Evolutionary conservation across 2,329 filamentous ascomycete species (phyloP).

Genomic region (Claviceps sp.): DNA sequence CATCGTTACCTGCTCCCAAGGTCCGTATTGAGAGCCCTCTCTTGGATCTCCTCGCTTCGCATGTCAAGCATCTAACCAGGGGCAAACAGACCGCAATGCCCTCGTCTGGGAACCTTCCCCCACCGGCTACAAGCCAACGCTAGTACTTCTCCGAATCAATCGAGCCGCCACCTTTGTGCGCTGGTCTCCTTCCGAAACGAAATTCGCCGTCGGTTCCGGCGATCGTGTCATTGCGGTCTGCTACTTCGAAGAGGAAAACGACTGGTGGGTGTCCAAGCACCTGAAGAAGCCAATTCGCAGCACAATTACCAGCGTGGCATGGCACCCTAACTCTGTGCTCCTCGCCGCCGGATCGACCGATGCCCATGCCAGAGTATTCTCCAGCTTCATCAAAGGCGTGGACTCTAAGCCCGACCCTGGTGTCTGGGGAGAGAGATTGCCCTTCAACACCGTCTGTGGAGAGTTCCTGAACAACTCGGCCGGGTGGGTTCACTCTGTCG

Average conservation of each 20-base stretch:
- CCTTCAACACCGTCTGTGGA: conserved; percentile 97
- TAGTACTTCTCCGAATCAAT: conserved; percentile 94
- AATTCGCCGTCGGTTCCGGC: conserved; percentile 94
- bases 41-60: neutral
- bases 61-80: neutral
- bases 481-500: conserved; percentile 88
- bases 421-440: conserved; percentile 87
- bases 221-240: conserved; percentile 92
- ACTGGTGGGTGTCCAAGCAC: conserved; percentile 99
- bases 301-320: conserved; percentile 86
- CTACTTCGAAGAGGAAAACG: conserved; percentile 98
- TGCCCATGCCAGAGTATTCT: conserved; percentile 89
- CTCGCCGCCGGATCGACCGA: conserved; percentile 94
- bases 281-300: conserved; percentile 97
- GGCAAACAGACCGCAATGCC: conserved; percentile 70
- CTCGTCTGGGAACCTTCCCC: conserved; percentile 96
- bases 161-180: conserved; percentile 91
- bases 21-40: conserved; percentile 28
- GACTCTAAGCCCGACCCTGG: conserved; percentile 75
- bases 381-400: conserved; percentile 89
- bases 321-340: conserved; percentile 96
- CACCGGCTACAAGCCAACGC: conserved; percentile 86
- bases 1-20: conserved; percentile 96
- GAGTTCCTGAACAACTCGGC: conserved; percentile 94
- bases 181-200: conserved; percentile 92